Evolutionary conservation across 164 flowering plant species (phyloP), one percentile per base, ranked within the genome.

Genomic region (Protea cynaroides): DNA sequence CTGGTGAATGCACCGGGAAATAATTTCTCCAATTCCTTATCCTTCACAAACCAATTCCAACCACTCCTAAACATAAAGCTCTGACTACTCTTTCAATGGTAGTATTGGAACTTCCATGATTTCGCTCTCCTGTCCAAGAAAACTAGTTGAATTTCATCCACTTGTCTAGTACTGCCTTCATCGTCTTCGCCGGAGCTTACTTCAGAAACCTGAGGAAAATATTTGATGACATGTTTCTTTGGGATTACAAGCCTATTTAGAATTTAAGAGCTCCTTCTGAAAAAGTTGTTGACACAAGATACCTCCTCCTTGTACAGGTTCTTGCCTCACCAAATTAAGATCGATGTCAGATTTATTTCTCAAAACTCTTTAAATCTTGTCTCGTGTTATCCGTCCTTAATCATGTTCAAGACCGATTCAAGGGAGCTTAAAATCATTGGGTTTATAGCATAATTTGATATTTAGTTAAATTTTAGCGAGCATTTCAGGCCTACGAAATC

Each of bases 51-150:
- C 64, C 74, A 37, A 52, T 76, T 89, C 97, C 96, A 91, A 0
- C 94, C 96, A 62, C 83, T 76, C 0, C 92, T 87, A 65, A 91
- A 83, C 29, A 91, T 94, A 67, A 56, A 89, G 65, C 96, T 91
- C 65, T 84, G 89, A 78, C 94, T 91, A 69, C 96, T 89, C 66
- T 72, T 83, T 94, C 96, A 91, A 44, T 89, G 89, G 63, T 89
- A 91, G 52, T 89, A 89, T 36, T 96, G 63, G 19, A 91, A 87
- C 52, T 78, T 81, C 94, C 96, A 91, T 5, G 55, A 8, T 66
- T 70, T 83, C 82, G 66, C 79, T 0, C 62, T 5, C 44, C 43
- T 70, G 61, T 92, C 95, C 37, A 66, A 67, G 71, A 89, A 81
- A 7, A 51, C 56, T 14, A 92, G 65, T 51, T 78, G 72, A 21